Conservation (phyloP, 139 green algal species). For the Pseudopediastrum boryanum region DNA sequence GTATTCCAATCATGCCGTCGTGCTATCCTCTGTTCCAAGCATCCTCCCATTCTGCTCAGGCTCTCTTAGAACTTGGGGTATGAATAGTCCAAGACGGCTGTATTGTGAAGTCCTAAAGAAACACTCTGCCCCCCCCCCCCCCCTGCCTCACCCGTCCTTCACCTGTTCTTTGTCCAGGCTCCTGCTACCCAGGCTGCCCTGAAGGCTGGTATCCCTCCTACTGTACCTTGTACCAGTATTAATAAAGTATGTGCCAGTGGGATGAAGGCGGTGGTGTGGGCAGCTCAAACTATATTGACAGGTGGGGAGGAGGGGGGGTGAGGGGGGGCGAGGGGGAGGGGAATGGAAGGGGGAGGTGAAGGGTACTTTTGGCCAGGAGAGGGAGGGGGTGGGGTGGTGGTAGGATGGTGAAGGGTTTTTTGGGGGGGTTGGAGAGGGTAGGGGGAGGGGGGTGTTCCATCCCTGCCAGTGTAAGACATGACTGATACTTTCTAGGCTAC, state of each 20-base stretch:
- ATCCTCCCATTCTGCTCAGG: not conserved
- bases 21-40: not conserved
- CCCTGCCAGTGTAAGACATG: no score
- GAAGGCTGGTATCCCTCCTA: conserved; percentile 71
- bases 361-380: no score
- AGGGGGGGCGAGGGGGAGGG: no score
- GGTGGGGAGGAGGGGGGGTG: conserved; percentile 8
- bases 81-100: not conserved
- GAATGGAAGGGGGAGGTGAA: no score
- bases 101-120: not conserved
- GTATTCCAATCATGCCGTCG: not conserved
- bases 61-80: not conserved
- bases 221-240: conserved; percentile 77
- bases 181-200: conserved; percentile 86
- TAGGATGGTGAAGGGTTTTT: no score
- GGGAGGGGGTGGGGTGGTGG: no score
- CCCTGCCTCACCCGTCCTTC: not conserved
- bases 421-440: no score
- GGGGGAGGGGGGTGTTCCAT: no score
- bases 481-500: no score
- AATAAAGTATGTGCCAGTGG: conserved; percentile 94
- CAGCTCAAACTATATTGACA: conserved; percentile 73
- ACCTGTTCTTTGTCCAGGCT: conserved; percentile 61
- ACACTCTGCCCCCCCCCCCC: not conserved
- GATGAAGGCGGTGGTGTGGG: conserved; percentile 90